Percentiles rank a stretch among this genome's conserved stretches.
Conservation (phyloP, 352 stramenopile species). For the Nannochloropsis limnetica region DNA sequence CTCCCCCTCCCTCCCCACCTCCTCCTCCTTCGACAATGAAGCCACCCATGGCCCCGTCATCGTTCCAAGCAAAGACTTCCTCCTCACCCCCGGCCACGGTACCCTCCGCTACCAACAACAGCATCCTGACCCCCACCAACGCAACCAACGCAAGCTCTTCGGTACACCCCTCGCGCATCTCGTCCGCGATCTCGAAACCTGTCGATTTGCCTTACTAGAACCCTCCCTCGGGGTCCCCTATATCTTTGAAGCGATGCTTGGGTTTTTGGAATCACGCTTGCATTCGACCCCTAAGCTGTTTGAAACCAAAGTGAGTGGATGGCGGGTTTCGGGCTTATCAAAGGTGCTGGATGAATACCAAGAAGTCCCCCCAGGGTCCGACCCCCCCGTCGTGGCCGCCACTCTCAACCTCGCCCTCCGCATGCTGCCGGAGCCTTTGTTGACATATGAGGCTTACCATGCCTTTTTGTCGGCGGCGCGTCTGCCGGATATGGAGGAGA, state of each 20-base stretch:
- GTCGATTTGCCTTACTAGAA: background rate
- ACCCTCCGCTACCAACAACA: background rate
- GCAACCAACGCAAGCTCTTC: background rate
- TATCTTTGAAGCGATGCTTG: conserved; percentile 8
- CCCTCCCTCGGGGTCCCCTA: background rate
- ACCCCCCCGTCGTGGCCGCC: background rate
- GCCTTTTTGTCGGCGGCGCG: background rate
- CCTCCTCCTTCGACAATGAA: background rate
- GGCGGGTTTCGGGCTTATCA: background rate
- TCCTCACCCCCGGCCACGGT: background rate
- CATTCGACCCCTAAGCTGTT: background rate
- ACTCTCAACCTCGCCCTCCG: conserved; percentile 18
- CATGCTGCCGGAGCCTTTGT: background rate
- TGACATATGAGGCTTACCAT: background rate
- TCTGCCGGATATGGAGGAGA: background rate
- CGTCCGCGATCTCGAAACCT: background rate
- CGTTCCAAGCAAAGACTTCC: conserved; percentile 11
- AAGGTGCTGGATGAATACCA: background rate
- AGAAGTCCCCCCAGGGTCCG: background rate
- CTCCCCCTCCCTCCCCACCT: background rate
- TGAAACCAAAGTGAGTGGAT: background rate
- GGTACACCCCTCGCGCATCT: background rate
- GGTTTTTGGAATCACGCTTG: background rate
- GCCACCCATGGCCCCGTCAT: background rate
- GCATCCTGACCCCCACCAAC: background rate